Evolutionary conservation across 129 eudicot genomes (phyloP).

Genomic region (Deinandra increscens): DNA sequence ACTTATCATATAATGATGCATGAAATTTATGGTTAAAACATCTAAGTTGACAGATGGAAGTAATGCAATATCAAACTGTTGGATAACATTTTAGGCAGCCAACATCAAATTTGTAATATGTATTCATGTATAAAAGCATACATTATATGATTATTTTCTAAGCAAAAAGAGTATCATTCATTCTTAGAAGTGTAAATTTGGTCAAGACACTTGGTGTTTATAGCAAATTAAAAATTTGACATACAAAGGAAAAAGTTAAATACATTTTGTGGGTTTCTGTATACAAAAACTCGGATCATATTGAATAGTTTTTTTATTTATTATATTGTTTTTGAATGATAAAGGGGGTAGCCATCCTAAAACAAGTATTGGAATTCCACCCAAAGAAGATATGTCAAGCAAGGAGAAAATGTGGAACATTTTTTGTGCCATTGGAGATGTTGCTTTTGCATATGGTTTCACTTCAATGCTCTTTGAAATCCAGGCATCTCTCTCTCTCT

Average conservation of each 20-base stretch:
- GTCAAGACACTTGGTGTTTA: not conserved
- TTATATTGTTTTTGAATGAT: not conserved
- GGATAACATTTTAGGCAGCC: not conserved
- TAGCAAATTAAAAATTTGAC: not conserved
- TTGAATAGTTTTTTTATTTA: not conserved
- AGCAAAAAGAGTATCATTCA: not conserved
- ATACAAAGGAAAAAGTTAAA: no score
- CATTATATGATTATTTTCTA: not conserved
- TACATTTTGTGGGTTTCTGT: no score
- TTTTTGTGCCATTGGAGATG: slow-evolving; percentile 59
- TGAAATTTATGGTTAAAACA: not conserved
- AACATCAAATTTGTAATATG: not conserved
- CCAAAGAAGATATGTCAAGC: slow-evolving; percentile 39
- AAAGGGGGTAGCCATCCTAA: slow-evolving; percentile 40
- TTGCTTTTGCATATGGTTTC: slow-evolving; percentile 66
- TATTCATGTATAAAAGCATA: not conserved
- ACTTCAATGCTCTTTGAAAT: slow-evolving; percentile 50
- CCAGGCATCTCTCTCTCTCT: slow-evolving; percentile 26
- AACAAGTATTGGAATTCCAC: slow-evolving; percentile 50
- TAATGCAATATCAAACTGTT: not conserved
- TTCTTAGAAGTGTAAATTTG: not conserved
- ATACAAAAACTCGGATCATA: not conserved
- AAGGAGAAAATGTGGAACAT: slow-evolving; percentile 48
- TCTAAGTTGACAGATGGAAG: not conserved
- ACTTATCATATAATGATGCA: not conserved